Conservation (phyloP, 306 rosid genomes). For the Casuarina cunninghamiana region DNA sequence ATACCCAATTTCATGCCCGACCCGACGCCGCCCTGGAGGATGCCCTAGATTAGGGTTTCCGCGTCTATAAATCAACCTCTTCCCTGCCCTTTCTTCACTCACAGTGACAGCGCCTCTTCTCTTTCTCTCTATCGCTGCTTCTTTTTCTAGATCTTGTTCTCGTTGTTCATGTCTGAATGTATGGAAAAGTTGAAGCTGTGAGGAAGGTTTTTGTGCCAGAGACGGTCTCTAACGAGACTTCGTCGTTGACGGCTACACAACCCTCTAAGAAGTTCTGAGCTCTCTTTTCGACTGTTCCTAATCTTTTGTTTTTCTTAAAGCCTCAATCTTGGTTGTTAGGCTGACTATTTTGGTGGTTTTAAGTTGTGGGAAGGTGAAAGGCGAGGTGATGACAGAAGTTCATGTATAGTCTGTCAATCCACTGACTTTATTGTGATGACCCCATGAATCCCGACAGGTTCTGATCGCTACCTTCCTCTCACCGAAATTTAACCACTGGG, state of each 20-base stretch:
- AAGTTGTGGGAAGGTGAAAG: neutral
- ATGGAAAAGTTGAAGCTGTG: constrained; percentile 39
- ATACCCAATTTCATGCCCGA: neutral
- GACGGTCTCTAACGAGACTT: constrained; percentile 32
- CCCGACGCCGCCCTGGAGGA: neutral
- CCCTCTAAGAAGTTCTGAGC: constrained; percentile 99
- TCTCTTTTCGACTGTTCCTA: neutral
- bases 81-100: neutral
- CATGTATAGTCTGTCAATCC: constrained; percentile 73
- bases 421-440: constrained; percentile 68
- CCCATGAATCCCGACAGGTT: constrained; percentile 93
- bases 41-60: neutral
- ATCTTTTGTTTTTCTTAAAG: too few species aligned
- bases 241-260: constrained; percentile 70
- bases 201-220: constrained; percentile 64
- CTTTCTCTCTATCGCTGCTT: neutral
- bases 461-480: constrained; percentile 52
- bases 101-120: neutral
- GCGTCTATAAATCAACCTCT: neutral
- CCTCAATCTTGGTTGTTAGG: neutral
- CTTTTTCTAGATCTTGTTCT: neutral
- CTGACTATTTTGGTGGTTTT: neutral
- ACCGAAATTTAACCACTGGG: neutral
- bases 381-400: constrained; percentile 72
- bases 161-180: neutral